Percentiles rank a stretch among this genome's conserved stretches.
phyloP scores from a whole-genome alignment of 1,284 basidiomycete species.

The Irpex sp. region DNA sequence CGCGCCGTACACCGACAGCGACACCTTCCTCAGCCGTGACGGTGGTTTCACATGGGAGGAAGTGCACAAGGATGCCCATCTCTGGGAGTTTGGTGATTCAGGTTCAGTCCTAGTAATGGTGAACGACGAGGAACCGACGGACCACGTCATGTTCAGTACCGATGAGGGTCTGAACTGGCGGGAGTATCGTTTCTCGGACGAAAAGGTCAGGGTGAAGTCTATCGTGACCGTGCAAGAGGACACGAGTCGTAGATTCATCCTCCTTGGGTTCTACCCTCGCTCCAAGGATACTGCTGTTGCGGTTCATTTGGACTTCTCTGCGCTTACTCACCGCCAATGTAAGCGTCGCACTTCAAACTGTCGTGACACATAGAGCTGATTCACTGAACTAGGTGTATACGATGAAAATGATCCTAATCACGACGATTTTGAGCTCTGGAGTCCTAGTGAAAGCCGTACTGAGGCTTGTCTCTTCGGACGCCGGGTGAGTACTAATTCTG shows the following conservation, averaged over 20 bases:
- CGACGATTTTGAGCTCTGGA: constrained; percentile 96
- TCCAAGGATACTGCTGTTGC: constrained; percentile 52
- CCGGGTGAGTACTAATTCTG: constrained; percentile 43
- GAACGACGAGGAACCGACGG: constrained; percentile 92
- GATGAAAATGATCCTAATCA: constrained; percentile 64
- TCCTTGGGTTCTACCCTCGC: constrained; percentile 66
- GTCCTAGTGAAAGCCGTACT: constrained; percentile 76
- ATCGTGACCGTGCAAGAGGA: constrained; percentile 91
- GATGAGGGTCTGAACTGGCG: constrained; percentile 88
- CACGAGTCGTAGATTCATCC: constrained; percentile 86
- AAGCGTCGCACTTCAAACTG: constrained; percentile 22
- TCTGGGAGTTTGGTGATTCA: constrained; percentile 98
- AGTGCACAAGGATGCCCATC: constrained; percentile 95
- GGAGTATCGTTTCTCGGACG: constrained; percentile 77
- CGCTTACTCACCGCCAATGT: constrained; percentile 75
- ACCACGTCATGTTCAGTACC: constrained; percentile 83
- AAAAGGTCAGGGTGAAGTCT: constrained; percentile 68
- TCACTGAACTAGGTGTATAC: constrained; percentile 49
- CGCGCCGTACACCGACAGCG: constrained; percentile 78
- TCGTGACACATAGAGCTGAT: no score
- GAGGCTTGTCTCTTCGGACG: constrained; percentile 84
- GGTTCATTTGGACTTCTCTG: constrained; percentile 87
- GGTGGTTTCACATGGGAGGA: constrained; percentile 98
- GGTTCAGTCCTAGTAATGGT: constrained; percentile 91
- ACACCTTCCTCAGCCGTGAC: constrained; percentile 95